A percentile compares a stretch with the other conserved stretches of the same genome.
Evolutionary conservation across 2,329 filamentous ascomycete species (phyloP).

Genomic region (Cladophialophora yegresii): DNA sequence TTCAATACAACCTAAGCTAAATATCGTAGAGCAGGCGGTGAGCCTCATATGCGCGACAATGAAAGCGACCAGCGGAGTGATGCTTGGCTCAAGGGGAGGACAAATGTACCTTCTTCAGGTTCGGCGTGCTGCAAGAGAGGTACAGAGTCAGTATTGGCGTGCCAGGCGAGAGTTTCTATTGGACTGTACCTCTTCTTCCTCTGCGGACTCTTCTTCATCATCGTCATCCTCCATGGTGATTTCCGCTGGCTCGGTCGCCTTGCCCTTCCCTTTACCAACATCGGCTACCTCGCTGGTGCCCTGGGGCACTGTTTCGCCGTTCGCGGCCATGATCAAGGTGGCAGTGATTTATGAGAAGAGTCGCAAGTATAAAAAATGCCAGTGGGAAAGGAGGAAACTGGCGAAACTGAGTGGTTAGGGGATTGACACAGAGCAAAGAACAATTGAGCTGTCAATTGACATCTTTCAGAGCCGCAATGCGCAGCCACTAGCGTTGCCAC

Average conservation of each 20-base stretch:
- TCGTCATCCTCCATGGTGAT: conserved; percentile 70
- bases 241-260: conserved; percentile 60
- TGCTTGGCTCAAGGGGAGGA: background rate
- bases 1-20: background rate
- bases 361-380: background rate
- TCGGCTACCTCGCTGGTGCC: conserved; percentile 39
- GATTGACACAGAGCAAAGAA: background rate
- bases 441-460: background rate
- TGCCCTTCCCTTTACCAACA: conserved; percentile 79
- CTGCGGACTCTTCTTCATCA: conserved; percentile 69
- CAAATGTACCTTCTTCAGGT: conserved; percentile 28
- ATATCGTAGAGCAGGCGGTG: background rate
- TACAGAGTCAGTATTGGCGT: conserved; percentile 14
- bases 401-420: background rate
- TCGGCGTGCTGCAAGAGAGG: conserved; percentile 21
- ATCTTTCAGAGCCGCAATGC: background rate
- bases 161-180: no score
- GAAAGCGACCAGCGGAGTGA: background rate
- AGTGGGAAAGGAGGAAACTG: background rate
- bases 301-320: conserved; percentile 32
- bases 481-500: background rate
- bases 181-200: conserved; percentile 47
- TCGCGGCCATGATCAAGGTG: conserved; percentile 33
- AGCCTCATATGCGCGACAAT: background rate
- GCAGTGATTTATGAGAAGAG: background rate